Base-by-base conservation (phyloP, 768 basidiomycete genomes). In the Lactarius quietus region DNA sequence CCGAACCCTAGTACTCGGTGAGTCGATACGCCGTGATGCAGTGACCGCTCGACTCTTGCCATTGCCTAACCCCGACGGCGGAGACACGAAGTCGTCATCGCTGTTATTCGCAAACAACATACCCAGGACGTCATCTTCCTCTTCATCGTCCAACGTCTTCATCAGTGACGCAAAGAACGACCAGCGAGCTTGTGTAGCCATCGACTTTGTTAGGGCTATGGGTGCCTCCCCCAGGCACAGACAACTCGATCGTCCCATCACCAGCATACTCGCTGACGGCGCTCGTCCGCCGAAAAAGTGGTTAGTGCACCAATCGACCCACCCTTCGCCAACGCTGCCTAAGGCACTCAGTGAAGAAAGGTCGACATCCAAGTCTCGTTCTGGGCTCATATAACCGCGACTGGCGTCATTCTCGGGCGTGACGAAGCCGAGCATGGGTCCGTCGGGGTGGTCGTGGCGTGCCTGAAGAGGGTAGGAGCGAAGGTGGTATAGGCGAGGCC, bases 391-490 rank as follows among this genome's bases (percentile, higher is more conserved):
- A 33, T 8, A 8, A 33, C 4, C 33, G 33, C 8, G 33, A 33
- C 33, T 8, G 33, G 33, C 33, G 33, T 33, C 33, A 33, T 18
- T 35, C 36, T 36, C 36, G 36, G 36, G 10, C 2, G 38, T 8
- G 28, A 48, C 28, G 57, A 57, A 57, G 29, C 64, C 54, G 6
- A 57, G 38, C 54, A 65, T 61, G 10, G 64, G 64, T 12, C 59
- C 45, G 1, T 65, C 64, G 3, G 59, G 64, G 45, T 65, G 64
- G 23, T 35, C 23, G 20, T 23, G 10, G 45, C n/a, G 59, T 17
- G 36, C 35, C 28, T 0, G 59, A 55, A 10, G 48, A 60, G 3
- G 36, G 59, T n/a, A 61, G 33, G 15, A 29, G 41, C 8, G 41
- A 20, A 1, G 43, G 59, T 18, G 33, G 33, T 55, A 31, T 4